phyloP scores from a whole-genome alignment of 2,329 filamentous ascomycete genomes.

The Cryphonectria radicalis region DNA sequence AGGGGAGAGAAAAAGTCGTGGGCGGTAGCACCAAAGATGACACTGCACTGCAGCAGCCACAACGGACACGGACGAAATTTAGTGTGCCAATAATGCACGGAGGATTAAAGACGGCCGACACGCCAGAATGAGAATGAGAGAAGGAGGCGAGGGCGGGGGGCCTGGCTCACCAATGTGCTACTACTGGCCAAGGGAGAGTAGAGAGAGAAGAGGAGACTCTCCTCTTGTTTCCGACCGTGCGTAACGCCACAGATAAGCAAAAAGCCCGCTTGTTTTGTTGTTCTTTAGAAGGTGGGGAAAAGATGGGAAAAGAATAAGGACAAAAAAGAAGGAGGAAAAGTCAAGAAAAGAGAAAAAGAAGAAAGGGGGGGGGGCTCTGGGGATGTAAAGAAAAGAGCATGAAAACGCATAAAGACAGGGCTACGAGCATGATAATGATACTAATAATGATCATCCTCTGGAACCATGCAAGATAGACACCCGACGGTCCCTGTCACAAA shows the following conservation, averaged over 20 bases:
- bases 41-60: no score
- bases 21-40: no score
- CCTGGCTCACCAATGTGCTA: conserved; percentile 7
- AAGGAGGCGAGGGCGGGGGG: background rate
- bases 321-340: background rate
- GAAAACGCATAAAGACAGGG: background rate
- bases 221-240: background rate
- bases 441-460: background rate
- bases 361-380: background rate
- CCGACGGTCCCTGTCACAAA: no score
- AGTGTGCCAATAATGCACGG: background rate
- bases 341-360: background rate
- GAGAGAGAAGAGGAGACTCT: background rate
- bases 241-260: background rate
- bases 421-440: background rate
- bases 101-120: background rate
- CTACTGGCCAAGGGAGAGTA: background rate
- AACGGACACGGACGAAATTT: background rate
- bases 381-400: background rate
- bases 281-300: no score
- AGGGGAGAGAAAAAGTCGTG: no score
- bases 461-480: background rate
- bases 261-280: no score
- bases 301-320: no score
- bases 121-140: background rate